Evolutionary conservation across 805 yeast genomes (phyloP).

Genomic region (Naumovozyma castellii): DNA sequence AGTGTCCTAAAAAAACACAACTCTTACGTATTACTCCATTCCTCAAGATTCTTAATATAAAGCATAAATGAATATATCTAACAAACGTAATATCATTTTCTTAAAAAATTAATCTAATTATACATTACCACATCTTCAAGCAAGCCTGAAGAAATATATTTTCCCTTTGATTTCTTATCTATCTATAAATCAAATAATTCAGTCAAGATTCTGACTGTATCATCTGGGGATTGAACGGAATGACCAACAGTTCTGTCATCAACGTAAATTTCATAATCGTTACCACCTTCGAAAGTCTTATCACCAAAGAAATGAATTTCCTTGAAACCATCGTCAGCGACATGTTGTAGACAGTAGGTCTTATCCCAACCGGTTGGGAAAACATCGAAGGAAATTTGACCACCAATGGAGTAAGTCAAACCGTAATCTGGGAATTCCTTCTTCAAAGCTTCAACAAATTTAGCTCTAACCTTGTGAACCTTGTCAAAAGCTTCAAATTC

Average conservation of each 20-base stretch:
- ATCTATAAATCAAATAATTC: constrained; percentile 50
- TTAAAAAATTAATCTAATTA: too few species aligned
- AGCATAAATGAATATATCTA: too few species aligned
- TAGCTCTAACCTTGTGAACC: constrained; percentile 70
- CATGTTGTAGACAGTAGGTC: constrained; percentile 94
- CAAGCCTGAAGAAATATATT: too few species aligned
- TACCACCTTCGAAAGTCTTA: constrained; percentile 94
- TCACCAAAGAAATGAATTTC: constrained; percentile 97
- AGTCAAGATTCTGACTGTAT: constrained; percentile 76
- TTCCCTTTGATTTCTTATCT: too few species aligned
- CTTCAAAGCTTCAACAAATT: constrained; percentile 75
- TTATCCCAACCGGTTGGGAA: constrained; percentile 99
- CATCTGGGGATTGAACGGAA: constrained; percentile 80
- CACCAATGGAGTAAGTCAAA: constrained; percentile 96
- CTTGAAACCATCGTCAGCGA: constrained; percentile 72
- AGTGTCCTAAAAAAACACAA: constrained; percentile 36
- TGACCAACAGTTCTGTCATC: constrained; percentile 95
- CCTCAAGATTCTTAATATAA: too few species aligned
- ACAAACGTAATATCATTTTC: too few species aligned
- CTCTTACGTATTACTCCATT: too few species aligned
- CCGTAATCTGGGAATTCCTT: constrained; percentile 73
- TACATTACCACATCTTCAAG: too few species aligned
- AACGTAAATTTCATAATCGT: constrained; percentile 91
- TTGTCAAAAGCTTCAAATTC: constrained; percentile 84
- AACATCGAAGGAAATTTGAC: constrained; percentile 97